Evolutionary conservation across 1,139 yeast genomes (phyloP).

Genomic region (Fermentozyma sake): DNA sequence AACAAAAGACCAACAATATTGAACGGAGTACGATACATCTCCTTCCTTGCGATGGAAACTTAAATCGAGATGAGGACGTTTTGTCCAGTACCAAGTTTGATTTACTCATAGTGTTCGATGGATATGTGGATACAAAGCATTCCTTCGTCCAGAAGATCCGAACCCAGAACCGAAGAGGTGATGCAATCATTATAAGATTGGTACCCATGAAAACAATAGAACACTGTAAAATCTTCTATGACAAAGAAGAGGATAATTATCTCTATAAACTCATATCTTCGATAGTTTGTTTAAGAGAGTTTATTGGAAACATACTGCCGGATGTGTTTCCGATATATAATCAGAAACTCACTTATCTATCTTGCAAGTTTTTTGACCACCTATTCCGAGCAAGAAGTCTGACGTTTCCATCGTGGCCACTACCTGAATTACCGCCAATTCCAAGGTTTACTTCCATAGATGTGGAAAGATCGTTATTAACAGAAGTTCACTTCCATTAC

Average conservation of each 20-base stretch:
- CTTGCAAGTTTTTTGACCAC: slow-evolving; percentile 51
- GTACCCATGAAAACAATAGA: slow-evolving; percentile 80
- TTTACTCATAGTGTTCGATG: slow-evolving; percentile 66
- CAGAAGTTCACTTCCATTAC: slow-evolving; percentile 68
- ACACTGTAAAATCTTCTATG: slow-evolving; percentile 51
- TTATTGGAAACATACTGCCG: slow-evolving; percentile 80
- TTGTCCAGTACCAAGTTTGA: slow-evolving; percentile 43
- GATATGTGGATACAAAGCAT: slow-evolving; percentile 48
- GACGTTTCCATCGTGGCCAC: slow-evolving; percentile 58
- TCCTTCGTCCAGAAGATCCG: slow-evolving; percentile 27
- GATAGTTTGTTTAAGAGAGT: slow-evolving; percentile 74
- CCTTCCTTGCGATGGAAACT: slow-evolving; percentile 40
- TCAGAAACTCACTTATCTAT: slow-evolving; percentile 59
- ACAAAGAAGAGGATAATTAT: slow-evolving; percentile 29
- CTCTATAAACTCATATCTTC: slow-evolving; percentile 74
- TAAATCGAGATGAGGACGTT: slow-evolving; percentile 24
- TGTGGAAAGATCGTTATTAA: slow-evolving; percentile 72
- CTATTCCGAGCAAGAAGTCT: slow-evolving; percentile 24
- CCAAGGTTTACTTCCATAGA: slow-evolving; percentile 62
- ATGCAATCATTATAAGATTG: slow-evolving; percentile 60
- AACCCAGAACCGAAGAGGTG: slow-evolving; percentile 26
- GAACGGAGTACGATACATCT: slow-evolving; percentile 26
- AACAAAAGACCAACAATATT: slow-evolving; percentile 12
- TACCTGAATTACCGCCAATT: slow-evolving; percentile 68
- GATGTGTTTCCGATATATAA: slow-evolving; percentile 73